phyloP scores from a whole-genome alignment of 345 rosid genomes.

The Lagerstroemia speciosa region DNA sequence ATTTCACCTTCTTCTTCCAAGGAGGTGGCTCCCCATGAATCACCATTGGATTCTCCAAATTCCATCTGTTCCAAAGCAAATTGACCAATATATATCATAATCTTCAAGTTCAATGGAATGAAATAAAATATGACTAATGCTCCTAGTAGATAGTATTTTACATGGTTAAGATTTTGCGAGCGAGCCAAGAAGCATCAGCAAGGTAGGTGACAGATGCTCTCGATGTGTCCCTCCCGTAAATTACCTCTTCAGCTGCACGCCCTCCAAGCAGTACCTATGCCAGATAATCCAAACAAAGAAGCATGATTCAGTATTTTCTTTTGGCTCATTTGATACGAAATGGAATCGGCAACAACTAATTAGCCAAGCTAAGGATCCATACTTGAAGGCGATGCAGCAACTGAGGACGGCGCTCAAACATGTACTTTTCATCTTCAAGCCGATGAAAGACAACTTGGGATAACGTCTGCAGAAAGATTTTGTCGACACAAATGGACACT shows the following conservation, averaged over 20 bases:
- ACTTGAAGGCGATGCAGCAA: conserved; percentile 94
- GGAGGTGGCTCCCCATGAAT: conserved; percentile 90
- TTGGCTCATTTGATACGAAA: not conserved
- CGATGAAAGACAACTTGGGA: conserved; percentile 81
- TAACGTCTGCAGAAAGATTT: conserved; percentile 37
- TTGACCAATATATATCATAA: not conserved
- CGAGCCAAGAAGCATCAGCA: conserved; percentile 94
- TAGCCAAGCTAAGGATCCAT: conserved; percentile 12
- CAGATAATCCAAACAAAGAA: conserved; percentile 1
- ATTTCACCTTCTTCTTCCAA: conserved; percentile 66
- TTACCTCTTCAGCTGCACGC: conserved; percentile 92
- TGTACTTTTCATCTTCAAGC: conserved; percentile 79
- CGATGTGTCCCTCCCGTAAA: conserved; percentile 84
- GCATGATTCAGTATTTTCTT: not conserved
- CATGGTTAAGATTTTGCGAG: conserved; percentile 85
- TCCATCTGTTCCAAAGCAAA: conserved; percentile 56
- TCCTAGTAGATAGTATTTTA: conserved; percentile 15
- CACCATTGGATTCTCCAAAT: conserved; percentile 86
- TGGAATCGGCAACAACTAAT: conserved; percentile 6
- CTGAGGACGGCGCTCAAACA: conserved; percentile 86
- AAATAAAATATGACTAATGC: not conserved
- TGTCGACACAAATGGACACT: not conserved
- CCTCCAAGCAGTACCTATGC: conserved; percentile 71
- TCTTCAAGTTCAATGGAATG: not conserved
- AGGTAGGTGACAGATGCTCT: conserved; percentile 75